Conservation (phyloP, 805 yeast species). For the Maudiozyma barnettii region DNA sequence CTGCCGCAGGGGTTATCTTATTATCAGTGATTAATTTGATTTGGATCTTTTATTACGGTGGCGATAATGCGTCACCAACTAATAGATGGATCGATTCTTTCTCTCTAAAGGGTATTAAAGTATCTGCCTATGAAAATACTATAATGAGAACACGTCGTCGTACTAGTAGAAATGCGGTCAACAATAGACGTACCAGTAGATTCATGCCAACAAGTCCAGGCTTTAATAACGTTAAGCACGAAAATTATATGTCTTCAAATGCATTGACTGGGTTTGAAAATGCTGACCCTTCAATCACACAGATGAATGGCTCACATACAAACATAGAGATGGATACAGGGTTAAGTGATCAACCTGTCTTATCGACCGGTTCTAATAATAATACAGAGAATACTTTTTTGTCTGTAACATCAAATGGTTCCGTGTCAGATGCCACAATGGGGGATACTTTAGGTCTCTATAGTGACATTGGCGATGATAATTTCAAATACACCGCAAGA, state of each 20-base stretch:
- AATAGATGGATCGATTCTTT: slow-evolving; percentile 80
- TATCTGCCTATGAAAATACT: slow-evolving; percentile 26
- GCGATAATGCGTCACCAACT: slow-evolving; percentile 80
- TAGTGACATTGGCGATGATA: slow-evolving; percentile 29
- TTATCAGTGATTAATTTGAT: slow-evolving; percentile 70
- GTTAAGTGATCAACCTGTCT: background rate
- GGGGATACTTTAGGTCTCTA: slow-evolving; percentile 30
- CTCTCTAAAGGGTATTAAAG: slow-evolving; percentile 44
- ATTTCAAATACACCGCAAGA: slow-evolving; percentile 73
- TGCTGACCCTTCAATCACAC: slow-evolving; percentile 22
- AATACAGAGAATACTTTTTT: slow-evolving; percentile 17
- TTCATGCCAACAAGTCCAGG: background rate
- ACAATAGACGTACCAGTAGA: background rate
- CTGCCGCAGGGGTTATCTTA: slow-evolving; percentile 86
- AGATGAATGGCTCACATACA: background rate
- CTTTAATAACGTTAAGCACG: slow-evolving; percentile 8
- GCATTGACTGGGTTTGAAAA: slow-evolving; percentile 56
- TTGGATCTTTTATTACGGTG: slow-evolving; percentile 86
- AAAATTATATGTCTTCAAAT: slow-evolving; percentile 38
- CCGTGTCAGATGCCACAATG: slow-evolving; percentile 27
- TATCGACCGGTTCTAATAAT: background rate
- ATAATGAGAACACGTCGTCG: slow-evolving; percentile 20
- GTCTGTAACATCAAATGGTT: slow-evolving; percentile 23
- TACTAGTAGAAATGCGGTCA: background rate
- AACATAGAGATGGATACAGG: background rate